phyloP scores from a whole-genome alignment of 2,329 filamentous ascomycete genomes.

The Cadophora gregata region DNA sequence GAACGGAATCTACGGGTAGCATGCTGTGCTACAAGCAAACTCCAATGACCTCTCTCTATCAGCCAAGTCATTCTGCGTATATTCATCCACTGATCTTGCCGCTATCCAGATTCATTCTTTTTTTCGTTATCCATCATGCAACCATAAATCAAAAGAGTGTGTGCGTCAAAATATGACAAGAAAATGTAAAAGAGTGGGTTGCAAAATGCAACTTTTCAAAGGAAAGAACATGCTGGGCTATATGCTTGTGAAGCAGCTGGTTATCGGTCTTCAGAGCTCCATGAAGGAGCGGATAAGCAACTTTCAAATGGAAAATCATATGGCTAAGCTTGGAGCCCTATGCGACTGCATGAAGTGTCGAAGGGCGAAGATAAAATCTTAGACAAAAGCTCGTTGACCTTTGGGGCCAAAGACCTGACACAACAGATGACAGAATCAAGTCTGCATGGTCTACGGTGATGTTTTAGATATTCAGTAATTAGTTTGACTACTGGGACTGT shows the following conservation, averaged over 20 bases:
- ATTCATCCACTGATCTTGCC: constrained; percentile 12
- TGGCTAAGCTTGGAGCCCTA: not conserved
- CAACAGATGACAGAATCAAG: not conserved
- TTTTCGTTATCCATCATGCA: constrained; percentile 5
- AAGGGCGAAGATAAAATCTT: not conserved
- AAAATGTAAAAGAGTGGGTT: constrained; percentile 2
- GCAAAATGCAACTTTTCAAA: not conserved
- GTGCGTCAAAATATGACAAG: constrained; percentile 13
- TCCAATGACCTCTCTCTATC: constrained; percentile 3
- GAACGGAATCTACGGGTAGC: constrained; percentile 1
- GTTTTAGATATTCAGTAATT: not conserved
- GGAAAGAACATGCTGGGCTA: not conserved
- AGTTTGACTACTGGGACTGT: not conserved
- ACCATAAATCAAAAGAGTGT: constrained; percentile 8
- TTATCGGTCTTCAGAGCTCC: not conserved
- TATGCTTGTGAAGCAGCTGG: not conserved
- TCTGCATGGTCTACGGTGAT: not conserved
- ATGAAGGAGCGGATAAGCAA: not conserved
- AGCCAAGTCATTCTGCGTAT: constrained; percentile 4
- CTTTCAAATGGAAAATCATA: not conserved
- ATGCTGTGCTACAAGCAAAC: not conserved
- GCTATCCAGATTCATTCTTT: not conserved
- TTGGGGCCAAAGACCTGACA: not conserved
- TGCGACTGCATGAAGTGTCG: not conserved
- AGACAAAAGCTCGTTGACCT: not conserved